Base-by-base conservation (phyloP, 495 filamentous ascomycete species). In the Penicillium tannophilum region DNA sequence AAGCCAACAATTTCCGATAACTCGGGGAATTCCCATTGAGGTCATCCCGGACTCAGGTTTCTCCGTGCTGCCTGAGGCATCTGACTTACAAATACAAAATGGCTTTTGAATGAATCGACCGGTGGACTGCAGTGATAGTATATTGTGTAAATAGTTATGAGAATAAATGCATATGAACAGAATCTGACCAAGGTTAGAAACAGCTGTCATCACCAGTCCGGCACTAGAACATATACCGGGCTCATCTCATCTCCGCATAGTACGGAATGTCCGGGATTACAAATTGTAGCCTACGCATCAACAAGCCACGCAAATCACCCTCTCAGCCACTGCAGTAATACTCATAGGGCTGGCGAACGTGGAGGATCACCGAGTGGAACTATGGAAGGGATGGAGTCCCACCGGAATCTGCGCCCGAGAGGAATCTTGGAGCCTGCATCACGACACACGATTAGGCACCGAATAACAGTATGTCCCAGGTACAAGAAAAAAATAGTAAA, bases 21-120 rank as follows among this genome's bases (percentile, higher is more conserved):
- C 53, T 62, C 63, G 63, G 63, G 59, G 42, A 59, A 53, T 62
- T 65, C 52, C 55, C 14, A 33, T 55, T 47, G 42, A 45, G 53
- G 45, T 45, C 17, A 43, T 52, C 31, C 44, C 57, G 57, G 57
- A 31, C 17, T 49, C 33, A 19, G 35, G 59, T 60, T 68, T 60
- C 53, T 57, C 64, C 64, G 64, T 9, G 9, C 3, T 30, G 12
- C 20, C 1, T 4, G 2, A 41, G 16, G 6, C 39, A 41, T 14
- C 14, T 41, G 36, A 41, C 26, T 28, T 28, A 6, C 3, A 6
- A 2, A 28, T 28, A 28, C 3, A 28, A 6, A 28, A 28, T 28
- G 28, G 28, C 28, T 7, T 28, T 28, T 2, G 28, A 28, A 4
- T 4, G 3, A 28, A 28, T 28, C 28, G 4, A 28, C 1, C 28